Percentiles rank a stretch among this genome's conserved stretches.
phyloP scores from a whole-genome alignment of 768 basidiomycete genomes.

The Hysterangium stoloniferum region DNA sequence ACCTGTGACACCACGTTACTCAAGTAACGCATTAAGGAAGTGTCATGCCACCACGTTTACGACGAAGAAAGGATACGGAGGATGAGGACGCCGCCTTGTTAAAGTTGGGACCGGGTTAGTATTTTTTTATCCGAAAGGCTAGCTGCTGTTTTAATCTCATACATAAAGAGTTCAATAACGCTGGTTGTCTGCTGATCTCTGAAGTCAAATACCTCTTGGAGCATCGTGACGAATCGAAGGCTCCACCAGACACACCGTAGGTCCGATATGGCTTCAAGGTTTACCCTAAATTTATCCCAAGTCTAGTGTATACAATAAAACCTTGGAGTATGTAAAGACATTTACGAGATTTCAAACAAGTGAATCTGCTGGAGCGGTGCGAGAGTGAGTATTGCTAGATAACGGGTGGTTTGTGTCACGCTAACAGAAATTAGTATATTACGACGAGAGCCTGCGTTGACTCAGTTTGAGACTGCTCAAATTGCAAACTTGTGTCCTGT shows the following conservation, averaged over 20 bases:
- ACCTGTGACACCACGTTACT: not conserved
- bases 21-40: too few species aligned
- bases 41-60: constrained; percentile 29
- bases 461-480: constrained; percentile 89
- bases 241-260: constrained; percentile 81
- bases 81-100: constrained; percentile 83
- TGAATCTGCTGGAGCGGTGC: constrained; percentile 76
- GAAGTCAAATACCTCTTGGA: constrained; percentile 89
- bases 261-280: constrained; percentile 20
- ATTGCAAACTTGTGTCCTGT: constrained; percentile 88
- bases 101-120: constrained; percentile 75
- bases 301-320: constrained; percentile 84
- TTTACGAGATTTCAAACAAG: constrained; percentile 87
- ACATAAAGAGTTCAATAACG: constrained; percentile 76
- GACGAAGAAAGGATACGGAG: constrained; percentile 56
- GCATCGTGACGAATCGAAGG: constrained; percentile 62
- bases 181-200: constrained; percentile 83
- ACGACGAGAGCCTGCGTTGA: constrained; percentile 68
- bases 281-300: not conserved
- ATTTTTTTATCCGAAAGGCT: constrained; percentile 13
- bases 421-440: constrained; percentile 47
- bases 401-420: not conserved
- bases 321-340: constrained; percentile 83
- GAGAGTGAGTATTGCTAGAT: constrained; percentile 55
- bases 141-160: not conserved